These are phyloP conservation scores for Soucietia sequanensis DNA, from an alignment of 805 yeast species.

Conservation along the genomic window DNA sequence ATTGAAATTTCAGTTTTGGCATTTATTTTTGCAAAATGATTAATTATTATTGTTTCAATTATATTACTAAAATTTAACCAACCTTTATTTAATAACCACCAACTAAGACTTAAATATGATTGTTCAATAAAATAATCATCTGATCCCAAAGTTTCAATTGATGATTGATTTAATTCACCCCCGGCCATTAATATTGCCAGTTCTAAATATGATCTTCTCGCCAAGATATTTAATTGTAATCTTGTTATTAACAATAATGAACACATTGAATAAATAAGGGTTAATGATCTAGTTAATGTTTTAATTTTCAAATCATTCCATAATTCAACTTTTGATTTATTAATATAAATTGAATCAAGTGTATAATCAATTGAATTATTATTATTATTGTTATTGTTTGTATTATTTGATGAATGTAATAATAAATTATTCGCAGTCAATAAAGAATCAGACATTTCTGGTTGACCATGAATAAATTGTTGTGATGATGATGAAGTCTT, in stretches of 20 bases:
- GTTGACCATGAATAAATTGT: too few species aligned
- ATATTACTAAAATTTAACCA: conserved; percentile 58
- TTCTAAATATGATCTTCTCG: conserved; percentile 81
- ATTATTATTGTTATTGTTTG: conserved; percentile 18
- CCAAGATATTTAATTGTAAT: conserved; percentile 82
- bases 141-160: conserved; percentile 17
- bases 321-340: conserved; percentile 47
- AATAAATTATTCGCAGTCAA: conserved; percentile 41
- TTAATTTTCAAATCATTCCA: conserved; percentile 82
- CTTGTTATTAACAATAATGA: conserved; percentile 76
- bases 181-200: conserved; percentile 74
- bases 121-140: conserved; percentile 66
- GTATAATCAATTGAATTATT: conserved; percentile 10
- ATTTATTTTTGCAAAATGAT: conserved; percentile 59
- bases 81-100: conserved; percentile 93
- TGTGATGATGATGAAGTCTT: conserved; percentile 29
- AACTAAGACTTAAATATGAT: conserved; percentile 78
- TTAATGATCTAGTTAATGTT: conserved; percentile 69
- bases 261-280: conserved; percentile 66
- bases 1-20: conserved; percentile 72
- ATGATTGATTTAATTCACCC: conserved; percentile 20
- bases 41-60: conserved; percentile 56
- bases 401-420: conserved; percentile 25
- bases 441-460: conserved; percentile 41
- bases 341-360: conserved; percentile 15